Evolutionary conservation across 495 filamentous ascomycete genomes (phyloP), one percentile per base, ranked within the genome.

Genomic region (Chaetomidium leptoderma): DNA sequence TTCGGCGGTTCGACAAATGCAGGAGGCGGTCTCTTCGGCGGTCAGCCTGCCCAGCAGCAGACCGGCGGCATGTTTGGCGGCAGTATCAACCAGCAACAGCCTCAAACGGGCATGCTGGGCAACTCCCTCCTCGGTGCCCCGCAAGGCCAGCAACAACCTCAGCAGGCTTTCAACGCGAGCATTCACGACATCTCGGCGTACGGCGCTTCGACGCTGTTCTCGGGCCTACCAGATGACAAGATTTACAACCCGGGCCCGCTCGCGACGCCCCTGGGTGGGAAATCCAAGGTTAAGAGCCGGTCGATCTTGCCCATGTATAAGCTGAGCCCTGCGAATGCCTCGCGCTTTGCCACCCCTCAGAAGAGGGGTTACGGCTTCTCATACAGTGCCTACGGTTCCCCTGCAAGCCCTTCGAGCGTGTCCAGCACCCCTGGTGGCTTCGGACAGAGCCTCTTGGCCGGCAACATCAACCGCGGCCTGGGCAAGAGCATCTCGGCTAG

Each of bases 311-410:
- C 95, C 7, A 83, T 91, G 63, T 92, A 95, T 74, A 93, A 90
- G 70, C 83, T 97, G 59, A 93, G 88, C 24, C 90, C 91, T 1
- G 83, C 81, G 32, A 86, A 89, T 40, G 82, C 89, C 47, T 85
- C 87, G 33, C 84, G 89, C 26, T 81, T 91, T 23, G 76, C 86
- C 26, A 96, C 92, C 3, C 93, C 93, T 4, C 87, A 89, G 54
- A 90, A 87, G 66, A 79, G 81, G 46, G 88, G 88, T 3, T 96
- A 86, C 68, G 91, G 91, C 8, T 95, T 96, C 71, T 88, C 86
- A 7, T 95, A 95, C 70, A 95, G 90, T 54, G 89, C 84, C 26
- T 95, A 93, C 64, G 89, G 87, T 26, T 91, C 87, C 9, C 91
- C 91, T 4, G 81, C 81, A 35, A 92, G 86, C 69, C 80, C 81